Evolutionary conservation across 192 early-diverging fungal species (phyloP), one percentile per base, ranked within the genome.

Genomic region (Linnemannia schmuckeri): DNA sequence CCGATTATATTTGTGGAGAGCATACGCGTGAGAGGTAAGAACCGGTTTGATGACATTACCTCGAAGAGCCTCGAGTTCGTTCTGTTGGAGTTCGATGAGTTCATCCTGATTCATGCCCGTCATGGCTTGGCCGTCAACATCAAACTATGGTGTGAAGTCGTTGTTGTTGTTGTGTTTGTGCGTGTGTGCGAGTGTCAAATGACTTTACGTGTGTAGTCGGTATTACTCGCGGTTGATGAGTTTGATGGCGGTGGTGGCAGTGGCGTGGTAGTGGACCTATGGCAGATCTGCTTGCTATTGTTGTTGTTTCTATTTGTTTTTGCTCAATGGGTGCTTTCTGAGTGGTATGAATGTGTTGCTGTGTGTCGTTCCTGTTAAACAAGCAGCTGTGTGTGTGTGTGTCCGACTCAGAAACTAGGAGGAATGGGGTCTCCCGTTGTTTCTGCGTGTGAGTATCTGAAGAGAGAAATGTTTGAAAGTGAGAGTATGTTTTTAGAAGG

Each of bases 21-120:
- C 33, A 70, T 63, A 66, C 15, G 17, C 41, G 42, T 88, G 38
- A n/a, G 20, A 17, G 8, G 22, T 9, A 70, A 18, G 30, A 76
- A 20, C 17, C 17, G 15, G 49, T 52, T 22, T 80, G 63, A 20
- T 24, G 6, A 47, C 44, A 30, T 18, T 92, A 52, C 92, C 93
- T 85, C 89, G 82, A 20, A 96, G 85, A 42, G 93, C 95, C 74
- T 93, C 93, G 38, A 96, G 86, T 88, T 96, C 95, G 84, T 95
- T 93, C 57, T 92, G 81, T 89, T 96, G 95, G 41, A 94, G 81
- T 81, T 94, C 91, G 18, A 90, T 63, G 49, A 93, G 76, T 85
- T 92, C 92, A 70, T 87, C 89, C 40, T 91, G 82, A 84, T 90
- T 89, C 82, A 83, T 77, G 35, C 69, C 72, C 55, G 88, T 68